A percentile compares a stretch with the other conserved stretches of the same genome.
These are phyloP conservation scores for Acer negundo DNA, from an alignment of 345 rosid genomes.

Conservation along the genomic window DNA sequence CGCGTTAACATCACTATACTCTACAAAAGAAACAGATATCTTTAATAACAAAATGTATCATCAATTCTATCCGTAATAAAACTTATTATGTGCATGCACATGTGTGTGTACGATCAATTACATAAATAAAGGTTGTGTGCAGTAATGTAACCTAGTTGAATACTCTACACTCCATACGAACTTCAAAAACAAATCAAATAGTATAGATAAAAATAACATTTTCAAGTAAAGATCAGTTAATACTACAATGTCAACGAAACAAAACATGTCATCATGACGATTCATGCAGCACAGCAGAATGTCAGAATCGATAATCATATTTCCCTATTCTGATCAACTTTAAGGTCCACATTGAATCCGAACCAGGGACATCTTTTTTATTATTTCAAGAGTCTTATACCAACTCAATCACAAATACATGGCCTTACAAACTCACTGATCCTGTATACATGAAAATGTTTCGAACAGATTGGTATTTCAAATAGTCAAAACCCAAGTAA, in stretches of 20 bases:
- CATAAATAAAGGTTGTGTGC: not conserved
- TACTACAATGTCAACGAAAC: not conserved
- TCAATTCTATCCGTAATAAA: not conserved
- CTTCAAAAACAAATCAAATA: too few relatives aligned
- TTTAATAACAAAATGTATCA: slow-evolving; percentile 5
- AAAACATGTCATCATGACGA: not conserved
- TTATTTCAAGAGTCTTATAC: not conserved
- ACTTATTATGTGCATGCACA: not conserved
- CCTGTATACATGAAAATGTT: not conserved
- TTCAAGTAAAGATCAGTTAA: not conserved
- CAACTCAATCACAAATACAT: not conserved
- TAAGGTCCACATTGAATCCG: too few relatives aligned
- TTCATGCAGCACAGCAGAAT: not conserved
- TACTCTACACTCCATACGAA: not conserved
- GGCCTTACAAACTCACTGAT: not conserved
- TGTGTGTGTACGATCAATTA: not conserved
- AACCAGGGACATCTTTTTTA: not conserved
- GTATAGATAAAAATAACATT: too few relatives aligned
- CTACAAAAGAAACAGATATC: slow-evolving; percentile 38
- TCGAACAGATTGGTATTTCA: not conserved
- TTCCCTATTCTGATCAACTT: too few relatives aligned
- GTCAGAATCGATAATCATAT: not conserved
- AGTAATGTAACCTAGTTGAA: not conserved
- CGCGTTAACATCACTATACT: slow-evolving; percentile 91
- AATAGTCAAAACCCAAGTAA: too few relatives aligned